A percentile compares a stretch with the other conserved stretches of the same genome.
Evolutionary conservation across 2,329 filamentous ascomycete genomes (phyloP).

Genomic region (Metarhizium sp.): DNA sequence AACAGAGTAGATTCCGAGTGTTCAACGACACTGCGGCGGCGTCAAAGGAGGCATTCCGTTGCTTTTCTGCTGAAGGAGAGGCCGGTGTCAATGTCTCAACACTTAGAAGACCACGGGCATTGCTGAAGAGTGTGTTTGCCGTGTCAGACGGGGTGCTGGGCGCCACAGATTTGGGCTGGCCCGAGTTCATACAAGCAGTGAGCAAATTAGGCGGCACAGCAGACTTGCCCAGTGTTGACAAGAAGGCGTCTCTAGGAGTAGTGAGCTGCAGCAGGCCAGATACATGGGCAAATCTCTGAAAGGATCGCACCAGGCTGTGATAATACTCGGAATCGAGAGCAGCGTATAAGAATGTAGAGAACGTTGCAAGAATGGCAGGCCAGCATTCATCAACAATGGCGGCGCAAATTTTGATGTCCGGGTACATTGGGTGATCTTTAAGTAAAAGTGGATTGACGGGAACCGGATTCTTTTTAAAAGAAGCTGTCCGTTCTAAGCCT

Average conservation of each 20-base stretch:
- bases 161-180: constrained; percentile 31
- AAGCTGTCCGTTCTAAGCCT: constrained; percentile 49
- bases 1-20: constrained; percentile 80
- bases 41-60: constrained; percentile 51
- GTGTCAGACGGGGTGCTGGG: constrained; percentile 38
- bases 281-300: constrained; percentile 92
- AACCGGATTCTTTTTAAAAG: constrained; percentile 65
- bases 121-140: constrained; percentile 52
- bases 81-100: constrained; percentile 59
- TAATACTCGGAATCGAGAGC: constrained; percentile 91
- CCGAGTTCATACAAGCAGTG: constrained; percentile 47
- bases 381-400: constrained; percentile 84
- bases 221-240: constrained; percentile 88
- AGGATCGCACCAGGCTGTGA: constrained; percentile 80
- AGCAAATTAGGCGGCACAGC: constrained; percentile 77
- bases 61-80: constrained; percentile 47
- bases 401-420: constrained; percentile 68
- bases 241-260: constrained; percentile 86
- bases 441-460: constrained; percentile 76
- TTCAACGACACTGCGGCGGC: constrained; percentile 51
- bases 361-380: constrained; percentile 90
- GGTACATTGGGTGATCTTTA: constrained; percentile 60
- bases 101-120: constrained; percentile 62
- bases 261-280: constrained; percentile 75
- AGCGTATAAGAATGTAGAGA: constrained; percentile 90